phyloP scores from a whole-genome alignment of 371 early-diverging fungal genomes.

The Capillidium heterosporum region DNA sequence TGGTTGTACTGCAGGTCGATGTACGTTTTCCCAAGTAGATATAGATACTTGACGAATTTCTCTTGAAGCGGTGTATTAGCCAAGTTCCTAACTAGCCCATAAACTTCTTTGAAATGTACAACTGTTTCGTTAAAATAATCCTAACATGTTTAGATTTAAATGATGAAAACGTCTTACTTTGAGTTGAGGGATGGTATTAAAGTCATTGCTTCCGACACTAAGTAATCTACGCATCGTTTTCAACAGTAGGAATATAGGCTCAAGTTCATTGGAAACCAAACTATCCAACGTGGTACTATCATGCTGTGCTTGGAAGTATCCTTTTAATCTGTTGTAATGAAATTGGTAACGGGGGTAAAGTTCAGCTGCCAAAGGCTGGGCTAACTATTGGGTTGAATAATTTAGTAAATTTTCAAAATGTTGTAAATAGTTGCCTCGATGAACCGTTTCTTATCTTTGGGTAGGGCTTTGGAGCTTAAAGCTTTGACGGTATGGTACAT shows the following conservation, averaged over 20 bases:
- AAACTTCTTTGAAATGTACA: conserved; percentile 19
- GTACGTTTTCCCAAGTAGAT: conserved; percentile 70
- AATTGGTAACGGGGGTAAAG: conserved; percentile 33
- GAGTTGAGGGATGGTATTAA: conserved; percentile 36
- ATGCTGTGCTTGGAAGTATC: conserved; percentile 9
- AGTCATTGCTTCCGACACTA: conserved; percentile 37
- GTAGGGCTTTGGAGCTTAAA: conserved; percentile 53
- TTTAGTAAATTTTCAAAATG: background rate
- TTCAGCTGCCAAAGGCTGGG: conserved; percentile 34
- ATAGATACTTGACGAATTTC: conserved; percentile 26
- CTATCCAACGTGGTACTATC: conserved; percentile 13
- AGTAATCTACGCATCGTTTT: conserved; percentile 51
- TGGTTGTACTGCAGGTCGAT: conserved; percentile 47
- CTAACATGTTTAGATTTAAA: background rate
- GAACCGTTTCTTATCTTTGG: conserved; percentile 41
- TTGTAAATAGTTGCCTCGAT: conserved; percentile 21
- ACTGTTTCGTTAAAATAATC: conserved; percentile 3
- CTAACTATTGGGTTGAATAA: background rate
- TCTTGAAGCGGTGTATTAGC: conserved; percentile 16
- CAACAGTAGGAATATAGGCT: conserved; percentile 31
- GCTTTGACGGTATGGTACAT: conserved; percentile 60
- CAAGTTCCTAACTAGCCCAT: conserved; percentile 28
- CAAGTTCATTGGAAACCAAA: conserved; percentile 18
- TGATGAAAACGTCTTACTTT: conserved; percentile 29
- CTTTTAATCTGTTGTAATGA: conserved; percentile 11